A percentile compares a stretch with the other conserved stretches of the same genome.
phyloP scores from a whole-genome alignment of 2,329 filamentous ascomycete genomes.

The Penicillium sclerotigenum region DNA sequence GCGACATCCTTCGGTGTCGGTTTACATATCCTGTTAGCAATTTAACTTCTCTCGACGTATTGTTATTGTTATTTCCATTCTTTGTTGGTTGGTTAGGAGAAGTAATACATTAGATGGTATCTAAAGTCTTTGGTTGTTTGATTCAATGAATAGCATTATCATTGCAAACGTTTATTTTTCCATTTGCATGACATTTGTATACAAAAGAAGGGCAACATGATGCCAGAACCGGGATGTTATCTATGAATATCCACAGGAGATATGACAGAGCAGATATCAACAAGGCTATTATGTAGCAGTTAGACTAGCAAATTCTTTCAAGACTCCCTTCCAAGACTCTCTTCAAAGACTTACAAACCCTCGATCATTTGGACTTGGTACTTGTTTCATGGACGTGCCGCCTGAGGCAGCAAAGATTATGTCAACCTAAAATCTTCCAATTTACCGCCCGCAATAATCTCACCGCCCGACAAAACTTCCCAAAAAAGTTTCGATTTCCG shows the following conservation, averaged over 20 bases:
- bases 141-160: neutral
- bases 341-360: neutral
- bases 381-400: neutral
- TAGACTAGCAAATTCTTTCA: neutral
- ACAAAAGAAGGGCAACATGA: neutral
- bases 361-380: neutral
- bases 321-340: too few species aligned
- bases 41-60: too few species aligned
- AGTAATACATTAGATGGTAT: too few species aligned
- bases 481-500: slow-evolving; percentile 15
- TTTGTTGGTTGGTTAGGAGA: too few species aligned
- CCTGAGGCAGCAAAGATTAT: slow-evolving; percentile 4
- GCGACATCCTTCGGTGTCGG: neutral
- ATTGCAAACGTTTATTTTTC: neutral
- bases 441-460: slow-evolving; percentile 29
- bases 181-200: neutral
- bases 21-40: too few species aligned
- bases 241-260: neutral
- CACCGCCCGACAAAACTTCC: slow-evolving; percentile 39
- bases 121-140: neutral
- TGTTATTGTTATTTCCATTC: too few species aligned
- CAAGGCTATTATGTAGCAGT: too few species aligned
- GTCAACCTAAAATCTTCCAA: neutral
- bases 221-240: neutral
- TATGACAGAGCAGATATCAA: neutral